These are phyloP conservation scores for Claviceps digitariae DNA, from an alignment of 2,329 filamentous ascomycete genomes.

Conservation along the genomic window DNA sequence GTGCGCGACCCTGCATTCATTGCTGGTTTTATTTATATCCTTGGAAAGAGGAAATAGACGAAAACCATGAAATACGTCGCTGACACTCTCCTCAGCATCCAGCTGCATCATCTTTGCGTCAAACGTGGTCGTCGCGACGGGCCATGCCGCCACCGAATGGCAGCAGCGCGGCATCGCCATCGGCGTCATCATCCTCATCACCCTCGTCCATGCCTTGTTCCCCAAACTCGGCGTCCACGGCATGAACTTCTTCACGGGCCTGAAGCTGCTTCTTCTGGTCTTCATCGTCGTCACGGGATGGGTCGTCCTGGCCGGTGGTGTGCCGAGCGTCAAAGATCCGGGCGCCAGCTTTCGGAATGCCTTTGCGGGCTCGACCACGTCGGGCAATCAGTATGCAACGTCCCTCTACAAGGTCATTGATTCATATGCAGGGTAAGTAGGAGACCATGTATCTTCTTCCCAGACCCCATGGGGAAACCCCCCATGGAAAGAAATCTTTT, in stretches of 20 bases:
- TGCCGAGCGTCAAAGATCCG: constrained; percentile 32
- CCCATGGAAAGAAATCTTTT: no score
- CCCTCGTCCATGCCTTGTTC: constrained; percentile 30
- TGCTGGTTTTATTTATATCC: no score
- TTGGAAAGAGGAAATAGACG: no score
- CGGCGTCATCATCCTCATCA: constrained; percentile 17
- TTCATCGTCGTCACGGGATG: constrained; percentile 50
- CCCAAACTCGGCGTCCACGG: constrained; percentile 47
- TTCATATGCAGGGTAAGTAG: constrained; percentile 41
- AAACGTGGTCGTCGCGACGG: constrained; percentile 37
- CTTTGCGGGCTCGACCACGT: constrained; percentile 19
- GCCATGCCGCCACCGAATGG: constrained; percentile 37
- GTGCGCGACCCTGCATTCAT: no score
- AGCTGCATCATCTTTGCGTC: constrained; percentile 42
- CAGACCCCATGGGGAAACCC: no score
- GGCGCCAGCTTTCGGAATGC: constrained; percentile 41
- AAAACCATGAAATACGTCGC: no score
- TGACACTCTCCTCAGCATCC: no score
- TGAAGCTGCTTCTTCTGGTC: constrained; percentile 46
- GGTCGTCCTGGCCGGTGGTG: constrained; percentile 36
- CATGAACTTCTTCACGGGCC: constrained; percentile 43
- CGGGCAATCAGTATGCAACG: constrained; percentile 38
- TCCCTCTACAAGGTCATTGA: constrained; percentile 46
- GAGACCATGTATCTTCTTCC: no score
- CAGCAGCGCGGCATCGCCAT: constrained; percentile 42